Base-by-base conservation (phyloP, 345 rosid species). In the Laguncularia racemosa region DNA sequence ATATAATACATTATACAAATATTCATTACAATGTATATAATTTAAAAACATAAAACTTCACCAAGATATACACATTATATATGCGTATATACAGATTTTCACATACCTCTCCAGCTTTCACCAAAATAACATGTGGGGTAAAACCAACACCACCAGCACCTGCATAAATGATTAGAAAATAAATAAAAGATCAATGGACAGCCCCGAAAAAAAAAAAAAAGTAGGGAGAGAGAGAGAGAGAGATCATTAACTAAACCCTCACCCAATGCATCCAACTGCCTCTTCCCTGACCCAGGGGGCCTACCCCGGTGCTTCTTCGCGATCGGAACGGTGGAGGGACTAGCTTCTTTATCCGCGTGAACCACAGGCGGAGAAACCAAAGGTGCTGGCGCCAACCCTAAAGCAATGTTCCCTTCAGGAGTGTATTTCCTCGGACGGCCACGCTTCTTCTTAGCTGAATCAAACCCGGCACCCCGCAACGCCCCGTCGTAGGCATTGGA, bases 221-320 rank as follows among this genome's bases (percentile, higher is more conserved):
- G 17, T 44, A 33, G 0, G 40, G 40, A 33, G 66, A 4, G 11
- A n/a, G 8, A 40, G 12, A 33, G 3, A 13, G 26, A 46, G 14
- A 47, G 18, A 52, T 15, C 40, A 5, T 33, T 33, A 26, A 33
- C 40, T 33, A 33, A 33, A 33, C 40, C 40, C 40, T 33, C 33
- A 90, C 99, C 99, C 67, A 95, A 67, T 16, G 99, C 99, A 56
- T 95, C 95, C 6, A 95, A 81, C 75, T 93, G 99, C 68, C 72
- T 87, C 67, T 89, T 93, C 48, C 84, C 96, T 12, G 96, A 76
- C 43, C 99, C 97, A 14, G 97, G 95, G 13, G 99, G 99, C 71
- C 99, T 67, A 53, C 99, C 99, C 14, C 96, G 71, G 55, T 78
- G 74, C 53, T 77, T 78, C 77, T 95, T 95, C 19, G 76, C 56